Evolutionary conservation across 352 stramenopile species (phyloP), one percentile per base, ranked within the genome.

Genomic region (Halophytophthora batemanensis): DNA sequence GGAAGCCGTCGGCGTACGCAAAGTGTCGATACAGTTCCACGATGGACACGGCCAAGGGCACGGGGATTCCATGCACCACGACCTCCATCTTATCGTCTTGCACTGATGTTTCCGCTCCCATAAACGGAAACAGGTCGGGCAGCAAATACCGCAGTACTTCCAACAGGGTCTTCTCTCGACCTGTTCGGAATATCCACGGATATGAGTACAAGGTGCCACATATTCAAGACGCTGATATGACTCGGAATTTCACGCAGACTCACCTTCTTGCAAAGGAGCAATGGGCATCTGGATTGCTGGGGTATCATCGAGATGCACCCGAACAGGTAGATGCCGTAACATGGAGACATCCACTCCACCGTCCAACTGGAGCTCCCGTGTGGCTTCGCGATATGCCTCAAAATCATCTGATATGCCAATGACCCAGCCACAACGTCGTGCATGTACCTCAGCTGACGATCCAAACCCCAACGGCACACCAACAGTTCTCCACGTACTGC

Each of bases 271-370:
- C 19, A 78, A 45, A 12, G 82, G 66, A n/a, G 65, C 39, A 42
- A 91, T 76, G 4, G 79, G 83, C 66, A 93, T 76, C 56, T 93
- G 83, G 53, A 92, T 72, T 10, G 76, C 69, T 10, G 77, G 64
- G 23, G 67, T 67, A 21, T 70, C 69, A 36, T 74, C 45, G 21
- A 92, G 47, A 46, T 90, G 71, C 29, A 93, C 56, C 38, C 83
- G 81, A 36, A 93, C 25, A 0, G 83, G 83, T 17, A 93, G 33
- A 45, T 80, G 51, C 7, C 78, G 70, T 45, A 82, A 59, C 19
- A 59, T 56, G 14, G 65, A 65, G 8, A 53, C 35, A 14, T 76
- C 46, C 7, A 59, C 69, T n/a, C 68, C 44, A 56, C 69, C 61
- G 36, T 65, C 57, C 25, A 76, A 49, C 25, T 81, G 56, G 46